Base-by-base conservation (phyloP, 305 asterid species). In the Caryopteris hybrid region DNA sequence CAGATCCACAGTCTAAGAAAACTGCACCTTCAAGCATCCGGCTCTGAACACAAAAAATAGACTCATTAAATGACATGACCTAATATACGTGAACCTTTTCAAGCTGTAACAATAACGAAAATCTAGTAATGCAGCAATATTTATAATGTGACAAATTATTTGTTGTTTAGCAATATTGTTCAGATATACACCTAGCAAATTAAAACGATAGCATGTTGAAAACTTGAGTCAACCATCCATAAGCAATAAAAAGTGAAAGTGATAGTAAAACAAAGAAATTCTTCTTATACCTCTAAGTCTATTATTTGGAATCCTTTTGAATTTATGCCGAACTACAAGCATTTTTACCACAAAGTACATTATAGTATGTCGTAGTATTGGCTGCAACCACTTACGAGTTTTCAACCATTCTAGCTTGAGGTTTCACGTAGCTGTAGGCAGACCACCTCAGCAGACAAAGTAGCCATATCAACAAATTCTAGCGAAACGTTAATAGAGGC, bases 1-100 rank as follows among this genome's bases (percentile, higher is more conserved):
- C 98, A 60, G 98, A 81, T 74, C 96, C 98, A 67, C 93, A 82
- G 66, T 93, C 98, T 75, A 93, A 74, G 86, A 93, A 93, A 64
- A 88, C 77, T 65, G 90, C 92, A 72, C 94, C 97, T 71, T 93
- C 97, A 31, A 88, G 70, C 86, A 81, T 67, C 46, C 78, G 84
- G 76, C 66, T 86, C 98, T 93, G 94, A 47, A 20, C 43, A 47
- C 8, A 43, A 18, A 54, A n/a, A 29, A 55, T n/a, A n/a, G n/a
- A n/a, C n/a, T n/a, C n/a, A n/a, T n/a, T n/a, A n/a, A n/a, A 27
- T 16, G 58, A 53, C 34, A 7, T 18, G 25, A n/a, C 14, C 33
- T 60, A 5, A 47, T 46, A 34, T 23, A 11, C 23, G 36, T n/a
- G 8, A 34, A 48, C 2, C 53, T 13, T 1, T 69, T 34, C 41